Percentiles rank a stretch among this genome's conserved stretches.
These are phyloP conservation scores for Neurospora hispaniola DNA, from an alignment of 495 filamentous ascomycete genomes.

Conservation along the genomic window DNA sequence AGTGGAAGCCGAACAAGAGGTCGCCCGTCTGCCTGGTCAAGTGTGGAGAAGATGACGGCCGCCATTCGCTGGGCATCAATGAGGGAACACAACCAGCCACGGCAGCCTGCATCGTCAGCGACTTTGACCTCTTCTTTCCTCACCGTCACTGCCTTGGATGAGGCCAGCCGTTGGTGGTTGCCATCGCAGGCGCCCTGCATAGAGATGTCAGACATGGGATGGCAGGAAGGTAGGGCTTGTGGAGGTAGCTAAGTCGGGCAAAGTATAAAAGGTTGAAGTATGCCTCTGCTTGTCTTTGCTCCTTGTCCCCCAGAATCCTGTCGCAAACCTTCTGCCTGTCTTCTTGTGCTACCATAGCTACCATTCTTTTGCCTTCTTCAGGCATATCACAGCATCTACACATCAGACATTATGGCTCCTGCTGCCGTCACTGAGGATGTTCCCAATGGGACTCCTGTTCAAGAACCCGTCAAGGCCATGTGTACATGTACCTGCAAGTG, in stretches of 20 bases:
- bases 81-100: neutral
- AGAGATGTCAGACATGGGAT: neutral
- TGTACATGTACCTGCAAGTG: neutral
- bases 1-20: neutral
- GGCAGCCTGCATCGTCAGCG: neutral
- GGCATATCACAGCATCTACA: neutral
- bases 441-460: neutral
- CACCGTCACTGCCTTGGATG: neutral
- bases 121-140: neutral
- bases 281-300: neutral
- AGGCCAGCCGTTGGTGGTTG: neutral
- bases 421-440: neutral
- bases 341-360: neutral
- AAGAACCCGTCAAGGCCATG: neutral
- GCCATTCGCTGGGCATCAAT: neutral
- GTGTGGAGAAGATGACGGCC: neutral
- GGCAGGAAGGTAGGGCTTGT: neutral
- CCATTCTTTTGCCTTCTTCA: neutral
- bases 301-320: neutral
- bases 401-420: neutral
- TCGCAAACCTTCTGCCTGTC: neutral
- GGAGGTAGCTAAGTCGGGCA: neutral
- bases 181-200: neutral
- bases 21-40: neutral
- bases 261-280: neutral